A percentile compares a stretch with the other conserved stretches of the same genome.
These are phyloP conservation scores for Pterulicium gracile DNA, from an alignment of 1,284 basidiomycete genomes.

Conservation along the genomic window DNA sequence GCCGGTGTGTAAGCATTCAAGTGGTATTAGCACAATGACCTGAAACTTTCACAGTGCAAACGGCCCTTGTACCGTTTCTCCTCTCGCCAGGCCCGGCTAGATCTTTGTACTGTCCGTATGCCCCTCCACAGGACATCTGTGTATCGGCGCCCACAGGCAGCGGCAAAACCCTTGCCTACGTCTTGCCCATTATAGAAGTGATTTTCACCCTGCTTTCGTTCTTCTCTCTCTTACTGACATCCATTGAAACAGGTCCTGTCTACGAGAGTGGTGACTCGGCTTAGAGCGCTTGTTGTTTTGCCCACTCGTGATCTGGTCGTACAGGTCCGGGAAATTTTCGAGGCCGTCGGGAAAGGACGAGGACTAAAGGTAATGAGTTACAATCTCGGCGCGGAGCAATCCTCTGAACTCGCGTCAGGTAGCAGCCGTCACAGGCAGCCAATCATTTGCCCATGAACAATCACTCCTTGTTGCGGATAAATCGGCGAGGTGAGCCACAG, in stretches of 20 bases:
- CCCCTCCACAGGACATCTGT: conserved; percentile 75
- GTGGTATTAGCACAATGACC: conserved; percentile 6
- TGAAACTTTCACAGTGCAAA: conserved; percentile 54
- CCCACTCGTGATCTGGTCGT: conserved; percentile 93
- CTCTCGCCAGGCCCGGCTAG: conserved; percentile 34
- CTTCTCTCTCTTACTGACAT: conserved; percentile 2
- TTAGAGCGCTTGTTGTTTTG: conserved; percentile 87
- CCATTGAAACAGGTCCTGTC: conserved; percentile 48
- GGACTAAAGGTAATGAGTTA: conserved; percentile 61
- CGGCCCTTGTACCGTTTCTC: conserved; percentile 70
- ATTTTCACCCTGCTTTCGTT: conserved; percentile 10
- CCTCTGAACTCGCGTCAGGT: conserved; percentile 34
- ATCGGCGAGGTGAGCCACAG: conserved; percentile 28
- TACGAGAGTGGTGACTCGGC: conserved; percentile 62
- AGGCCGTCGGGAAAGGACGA: conserved; percentile 75
- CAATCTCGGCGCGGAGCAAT: not conserved
- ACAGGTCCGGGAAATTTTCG: conserved; percentile 90
- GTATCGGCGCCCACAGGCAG: conserved; percentile 98
- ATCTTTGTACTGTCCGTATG: conserved; percentile 61
- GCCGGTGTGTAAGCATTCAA: conserved; percentile 52
- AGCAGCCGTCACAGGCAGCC: conserved; percentile 73
- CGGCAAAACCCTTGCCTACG: conserved; percentile 94
- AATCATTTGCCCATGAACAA: conserved; percentile 79
- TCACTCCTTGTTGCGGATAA: conserved; percentile 53
- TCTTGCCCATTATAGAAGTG: conserved; percentile 86